phyloP scores from a whole-genome alignment of 805 yeast genomes.

The Spathaspora arborariae region DNA sequence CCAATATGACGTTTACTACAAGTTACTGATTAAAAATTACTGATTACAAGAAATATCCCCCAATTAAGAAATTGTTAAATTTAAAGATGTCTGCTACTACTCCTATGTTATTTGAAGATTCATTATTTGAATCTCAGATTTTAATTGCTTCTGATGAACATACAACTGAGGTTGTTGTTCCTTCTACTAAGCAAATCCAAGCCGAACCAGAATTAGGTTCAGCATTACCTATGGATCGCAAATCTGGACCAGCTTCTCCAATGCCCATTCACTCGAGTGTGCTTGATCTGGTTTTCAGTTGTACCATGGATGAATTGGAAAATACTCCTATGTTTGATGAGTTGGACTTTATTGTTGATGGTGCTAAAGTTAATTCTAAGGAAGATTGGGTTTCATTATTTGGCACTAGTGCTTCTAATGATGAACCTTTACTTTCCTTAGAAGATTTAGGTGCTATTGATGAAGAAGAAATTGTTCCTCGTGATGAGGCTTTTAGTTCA shows the following conservation, averaged over 20 bases:
- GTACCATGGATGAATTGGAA: slow-evolving; percentile 36
- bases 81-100: slow-evolving; percentile 22
- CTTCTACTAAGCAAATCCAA: not conserved
- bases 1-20: slow-evolving; percentile 31
- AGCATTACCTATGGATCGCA: slow-evolving; percentile 1
- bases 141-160: slow-evolving; percentile 12
- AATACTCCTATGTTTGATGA: slow-evolving; percentile 63
- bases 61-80: not conserved
- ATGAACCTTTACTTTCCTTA: slow-evolving; percentile 9
- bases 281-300: slow-evolving; percentile 48
- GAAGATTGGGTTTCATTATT: slow-evolving; percentile 66
- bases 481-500: slow-evolving; percentile 9
- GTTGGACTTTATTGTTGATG: slow-evolving; percentile 39
- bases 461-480: slow-evolving; percentile 6
- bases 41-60: slow-evolving; percentile 1
- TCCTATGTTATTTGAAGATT: slow-evolving; percentile 18
- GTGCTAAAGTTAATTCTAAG: slow-evolving; percentile 33
- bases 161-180: not conserved
- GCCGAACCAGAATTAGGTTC: slow-evolving; percentile 3
- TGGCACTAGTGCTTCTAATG: too few species aligned
- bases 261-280: slow-evolving; percentile 50
- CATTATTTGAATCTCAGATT: slow-evolving; percentile 23
- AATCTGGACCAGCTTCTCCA: slow-evolving; percentile 32
- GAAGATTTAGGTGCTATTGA: slow-evolving; percentile 5
- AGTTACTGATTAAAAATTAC: slow-evolving; percentile 4